Evolutionary conservation across 768 basidiomycete species (phyloP).

Genomic region (Leucosporidium yakuticum): DNA sequence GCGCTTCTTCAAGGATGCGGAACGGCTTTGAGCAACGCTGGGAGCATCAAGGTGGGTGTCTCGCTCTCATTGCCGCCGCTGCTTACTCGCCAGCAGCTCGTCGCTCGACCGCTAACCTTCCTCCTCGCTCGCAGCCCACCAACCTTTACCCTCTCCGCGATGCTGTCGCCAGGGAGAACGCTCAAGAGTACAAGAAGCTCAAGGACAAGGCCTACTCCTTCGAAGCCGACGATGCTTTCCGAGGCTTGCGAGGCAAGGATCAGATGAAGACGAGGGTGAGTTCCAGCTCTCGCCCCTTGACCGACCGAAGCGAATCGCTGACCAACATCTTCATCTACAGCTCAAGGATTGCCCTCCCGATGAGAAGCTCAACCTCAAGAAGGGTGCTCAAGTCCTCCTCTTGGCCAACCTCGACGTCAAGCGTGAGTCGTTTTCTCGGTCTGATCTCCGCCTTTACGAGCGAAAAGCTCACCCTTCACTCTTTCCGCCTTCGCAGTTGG

Average conservation of each 20-base stretch:
- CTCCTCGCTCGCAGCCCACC: conserved; percentile 22
- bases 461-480: not conserved
- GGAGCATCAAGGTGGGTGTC: conserved; percentile 36
- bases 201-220: conserved; percentile 41
- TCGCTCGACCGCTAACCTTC: no score
- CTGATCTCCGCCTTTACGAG: not conserved
- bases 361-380: conserved; percentile 39
- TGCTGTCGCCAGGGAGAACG: conserved; percentile 45
- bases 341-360: conserved; percentile 43
- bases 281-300: conserved; percentile 2
- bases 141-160: conserved; percentile 39
- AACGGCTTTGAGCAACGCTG: conserved; percentile 33
- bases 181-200: conserved; percentile 39
- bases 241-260: conserved; percentile 33
- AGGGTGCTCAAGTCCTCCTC: conserved; percentile 46
- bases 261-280: conserved; percentile 36
- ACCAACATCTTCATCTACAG: not conserved
- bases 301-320: no score
- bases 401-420: conserved; percentile 44
- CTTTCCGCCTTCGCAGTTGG: not conserved
- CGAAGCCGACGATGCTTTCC: conserved; percentile 38
- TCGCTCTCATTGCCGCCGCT: not conserved
- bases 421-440: not conserved
- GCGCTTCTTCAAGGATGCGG: conserved; percentile 32
- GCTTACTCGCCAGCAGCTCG: no score